phyloP scores from a whole-genome alignment of 495 filamentous ascomycete species.

The Clohesyomyces aquaticus region DNA sequence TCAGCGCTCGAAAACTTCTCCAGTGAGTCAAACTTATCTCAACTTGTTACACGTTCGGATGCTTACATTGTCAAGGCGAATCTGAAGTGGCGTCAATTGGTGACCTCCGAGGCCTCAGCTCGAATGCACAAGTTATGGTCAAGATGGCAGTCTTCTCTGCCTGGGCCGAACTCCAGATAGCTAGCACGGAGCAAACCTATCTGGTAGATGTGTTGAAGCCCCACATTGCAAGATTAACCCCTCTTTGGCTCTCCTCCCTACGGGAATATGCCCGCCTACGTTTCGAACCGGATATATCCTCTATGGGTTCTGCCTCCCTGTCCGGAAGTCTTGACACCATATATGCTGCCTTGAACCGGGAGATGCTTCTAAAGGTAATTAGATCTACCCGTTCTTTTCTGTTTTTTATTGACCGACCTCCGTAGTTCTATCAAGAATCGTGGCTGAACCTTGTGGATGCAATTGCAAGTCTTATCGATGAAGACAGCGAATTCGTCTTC shows the following conservation, averaged over 20 bases:
- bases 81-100: slow-evolving; percentile 86
- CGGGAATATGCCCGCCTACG: slow-evolving; percentile 91
- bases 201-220: slow-evolving; percentile 87
- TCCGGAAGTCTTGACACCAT: slow-evolving; percentile 84
- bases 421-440: slow-evolving; percentile 92
- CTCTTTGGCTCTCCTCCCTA: slow-evolving; percentile 89
- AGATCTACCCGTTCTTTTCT: not conserved
- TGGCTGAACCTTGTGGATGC: slow-evolving; percentile 97
- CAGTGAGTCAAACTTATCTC: slow-evolving; percentile 48
- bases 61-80: slow-evolving; percentile 51
- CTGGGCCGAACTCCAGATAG: slow-evolving; percentile 98
- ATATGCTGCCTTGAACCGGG: slow-evolving; percentile 90
- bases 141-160: slow-evolving; percentile 96
- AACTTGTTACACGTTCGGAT: not conserved
- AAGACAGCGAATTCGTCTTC: slow-evolving; percentile 96
- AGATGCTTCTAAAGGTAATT: slow-evolving; percentile 77
- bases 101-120: slow-evolving; percentile 88
- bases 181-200: slow-evolving; percentile 90
- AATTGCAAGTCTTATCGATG: slow-evolving; percentile 95
- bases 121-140: slow-evolving; percentile 97
- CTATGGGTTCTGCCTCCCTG: slow-evolving; percentile 71
- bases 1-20: slow-evolving; percentile 92
- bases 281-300: slow-evolving; percentile 96
- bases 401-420: slow-evolving; percentile 6
- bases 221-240: slow-evolving; percentile 83